phyloP scores from a whole-genome alignment of 176 grass and related monocot genomes.

The Poa annua region DNA sequence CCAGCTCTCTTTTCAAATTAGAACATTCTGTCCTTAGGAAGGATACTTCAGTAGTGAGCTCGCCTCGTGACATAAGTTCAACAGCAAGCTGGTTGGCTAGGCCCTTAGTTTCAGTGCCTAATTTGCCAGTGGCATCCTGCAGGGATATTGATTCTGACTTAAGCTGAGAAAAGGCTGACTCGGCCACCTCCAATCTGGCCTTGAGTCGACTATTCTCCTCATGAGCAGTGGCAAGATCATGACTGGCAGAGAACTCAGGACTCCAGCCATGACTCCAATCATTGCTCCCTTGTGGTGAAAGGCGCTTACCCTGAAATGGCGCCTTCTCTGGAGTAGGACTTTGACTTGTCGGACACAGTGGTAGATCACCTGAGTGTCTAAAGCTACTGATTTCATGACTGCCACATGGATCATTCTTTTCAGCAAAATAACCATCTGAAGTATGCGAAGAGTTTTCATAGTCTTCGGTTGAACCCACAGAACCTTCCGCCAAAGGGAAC shows the following conservation, averaged over 20 bases:
- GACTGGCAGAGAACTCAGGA: constrained; percentile 57
- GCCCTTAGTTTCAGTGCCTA: constrained; percentile 76
- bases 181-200: constrained; percentile 82
- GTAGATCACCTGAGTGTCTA: constrained; percentile 53
- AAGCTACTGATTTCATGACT: constrained; percentile 63
- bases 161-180: constrained; percentile 85
- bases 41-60: constrained; percentile 77
- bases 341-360: constrained; percentile 49
- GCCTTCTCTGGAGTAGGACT: constrained; percentile 61
- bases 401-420: constrained; percentile 78
- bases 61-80: constrained; percentile 83
- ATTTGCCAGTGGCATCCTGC: constrained; percentile 70
- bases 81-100: constrained; percentile 65
- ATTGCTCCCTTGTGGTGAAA: constrained; percentile 79
- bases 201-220: constrained; percentile 79
- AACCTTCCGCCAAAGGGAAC: constrained; percentile 63
- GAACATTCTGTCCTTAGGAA: constrained; percentile 79
- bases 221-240: constrained; percentile 70
- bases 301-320: constrained; percentile 41
- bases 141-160: constrained; percentile 82
- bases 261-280: constrained; percentile 79
- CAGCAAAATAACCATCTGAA: constrained; percentile 76
- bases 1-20: constrained; percentile 75
- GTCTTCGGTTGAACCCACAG: constrained; percentile 79
- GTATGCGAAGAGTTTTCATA: constrained; percentile 84